Percentiles rank a stretch among this genome's conserved stretches.
Conservation (phyloP, 352 stramenopile genomes). For the Sclerospora graminicola region DNA sequence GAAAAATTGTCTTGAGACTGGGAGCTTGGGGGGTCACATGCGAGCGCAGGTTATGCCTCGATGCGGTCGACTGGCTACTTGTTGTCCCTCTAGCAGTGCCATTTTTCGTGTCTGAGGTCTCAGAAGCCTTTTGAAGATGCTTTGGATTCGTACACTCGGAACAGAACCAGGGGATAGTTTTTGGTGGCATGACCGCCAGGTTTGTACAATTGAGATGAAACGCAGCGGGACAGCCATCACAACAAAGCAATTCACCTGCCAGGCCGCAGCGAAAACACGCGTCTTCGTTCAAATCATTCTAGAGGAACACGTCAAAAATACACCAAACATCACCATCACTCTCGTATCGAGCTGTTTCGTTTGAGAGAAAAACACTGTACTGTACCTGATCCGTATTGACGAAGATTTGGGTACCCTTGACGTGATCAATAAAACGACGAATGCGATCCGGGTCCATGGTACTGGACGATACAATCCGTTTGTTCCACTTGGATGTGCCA, state of each 20-base stretch:
- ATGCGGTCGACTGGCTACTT: constrained; percentile 12
- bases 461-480: constrained; percentile 29
- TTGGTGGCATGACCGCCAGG: constrained; percentile 40
- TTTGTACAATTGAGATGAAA: constrained; percentile 76
- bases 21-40: constrained; percentile 30
- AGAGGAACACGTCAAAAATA: neutral
- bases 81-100: constrained; percentile 11
- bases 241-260: constrained; percentile 69
- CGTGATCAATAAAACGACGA: constrained; percentile 52
- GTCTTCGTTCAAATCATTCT: constrained; percentile 80
- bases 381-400: constrained; percentile 49
- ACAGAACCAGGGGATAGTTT: constrained; percentile 60
- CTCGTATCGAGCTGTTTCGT: too few relatives aligned
- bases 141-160: constrained; percentile 48
- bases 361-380: too few relatives aligned
- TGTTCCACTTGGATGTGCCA: constrained; percentile 62
- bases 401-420: constrained; percentile 50
- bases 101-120: constrained; percentile 4
- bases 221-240: constrained; percentile 62
- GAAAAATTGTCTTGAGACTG: constrained; percentile 60
- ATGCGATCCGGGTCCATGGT: constrained; percentile 55
- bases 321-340: constrained; percentile 4
- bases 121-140: constrained; percentile 18
- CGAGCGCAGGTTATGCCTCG: constrained; percentile 33
- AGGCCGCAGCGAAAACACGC: constrained; percentile 63